Percentiles rank a stretch among this genome's conserved stretches.
phyloP scores from a whole-genome alignment of 2,329 filamentous ascomycete genomes.

The Fusarium duplospermum region DNA sequence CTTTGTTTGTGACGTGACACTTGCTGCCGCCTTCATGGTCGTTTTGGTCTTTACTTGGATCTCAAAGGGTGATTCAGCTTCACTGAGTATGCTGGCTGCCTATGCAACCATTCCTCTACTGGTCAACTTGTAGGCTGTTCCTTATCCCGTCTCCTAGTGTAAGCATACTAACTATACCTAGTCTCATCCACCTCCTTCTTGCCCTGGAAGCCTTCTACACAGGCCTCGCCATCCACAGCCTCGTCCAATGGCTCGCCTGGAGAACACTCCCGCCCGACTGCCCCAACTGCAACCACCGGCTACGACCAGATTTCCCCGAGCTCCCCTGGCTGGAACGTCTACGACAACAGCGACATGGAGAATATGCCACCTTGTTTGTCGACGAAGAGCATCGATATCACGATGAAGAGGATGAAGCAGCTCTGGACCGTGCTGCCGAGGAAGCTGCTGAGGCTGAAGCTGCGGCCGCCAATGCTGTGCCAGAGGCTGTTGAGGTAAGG shows the following conservation, averaged over 20 bases:
- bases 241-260: constrained; percentile 55
- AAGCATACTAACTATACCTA: constrained; percentile 30
- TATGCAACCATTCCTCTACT: constrained; percentile 57
- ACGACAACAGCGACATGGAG: constrained; percentile 25
- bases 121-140: constrained; percentile 52
- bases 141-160: not conserved
- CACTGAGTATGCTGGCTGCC: constrained; percentile 55
- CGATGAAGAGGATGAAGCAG: constrained; percentile 41
- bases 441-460: constrained; percentile 14
- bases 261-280: constrained; percentile 54
- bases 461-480: constrained; percentile 8
- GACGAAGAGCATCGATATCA: constrained; percentile 43
- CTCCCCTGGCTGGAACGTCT: constrained; percentile 50
- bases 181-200: constrained; percentile 53
- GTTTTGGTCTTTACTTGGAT: constrained; percentile 57
- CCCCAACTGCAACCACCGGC: constrained; percentile 53
- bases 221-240: constrained; percentile 53
- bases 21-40: constrained; percentile 52
- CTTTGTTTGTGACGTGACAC: constrained; percentile 52
- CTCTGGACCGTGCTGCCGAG: not conserved
- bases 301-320: constrained; percentile 53
- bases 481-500: constrained; percentile 38
- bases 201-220: constrained; percentile 53
- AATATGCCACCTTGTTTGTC: constrained; percentile 37
- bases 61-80: constrained; percentile 39